Conservation (phyloP, 192 early-diverging fungal species). For the Phycomyces blakesleeanus region DNA sequence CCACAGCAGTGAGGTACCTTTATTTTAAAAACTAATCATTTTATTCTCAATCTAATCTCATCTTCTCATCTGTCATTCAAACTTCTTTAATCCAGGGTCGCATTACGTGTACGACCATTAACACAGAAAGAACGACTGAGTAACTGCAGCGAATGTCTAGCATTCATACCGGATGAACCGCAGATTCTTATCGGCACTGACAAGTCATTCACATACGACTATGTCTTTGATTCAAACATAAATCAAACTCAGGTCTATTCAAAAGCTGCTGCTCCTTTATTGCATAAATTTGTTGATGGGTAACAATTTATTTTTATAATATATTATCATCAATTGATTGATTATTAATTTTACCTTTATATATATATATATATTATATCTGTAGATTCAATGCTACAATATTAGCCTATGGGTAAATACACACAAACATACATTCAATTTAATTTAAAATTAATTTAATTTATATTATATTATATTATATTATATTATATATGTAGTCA, state of each 20-base stretch:
- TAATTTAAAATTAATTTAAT: background rate
- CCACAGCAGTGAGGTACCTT: conserved; percentile 39
- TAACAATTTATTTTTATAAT: conserved; percentile 28
- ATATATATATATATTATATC: no score
- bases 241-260: conserved; percentile 58
- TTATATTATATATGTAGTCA: conserved; percentile 44
- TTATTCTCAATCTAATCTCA: background rate
- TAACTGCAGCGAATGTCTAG: conserved; percentile 57
- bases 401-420: conserved; percentile 75
- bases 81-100: conserved; percentile 55
- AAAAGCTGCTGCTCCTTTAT: conserved; percentile 51
- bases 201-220: conserved; percentile 67
- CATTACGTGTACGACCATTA: conserved; percentile 76
- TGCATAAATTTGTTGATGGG: conserved; percentile 72
- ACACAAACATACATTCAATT: background rate
- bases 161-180: conserved; percentile 54
- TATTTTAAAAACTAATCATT: conserved; percentile 12
- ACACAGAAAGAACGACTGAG: conserved; percentile 66
- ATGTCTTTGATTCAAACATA: conserved; percentile 57
- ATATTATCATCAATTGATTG: no score
- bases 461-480: conserved; percentile 11
- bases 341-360: no score
- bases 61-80: background rate
- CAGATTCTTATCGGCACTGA: conserved; percentile 63
- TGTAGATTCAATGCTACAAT: conserved; percentile 90